These are phyloP conservation scores for Alternaria postmessia DNA, from an alignment of 2,329 filamentous ascomycete genomes.

Conservation along the genomic window DNA sequence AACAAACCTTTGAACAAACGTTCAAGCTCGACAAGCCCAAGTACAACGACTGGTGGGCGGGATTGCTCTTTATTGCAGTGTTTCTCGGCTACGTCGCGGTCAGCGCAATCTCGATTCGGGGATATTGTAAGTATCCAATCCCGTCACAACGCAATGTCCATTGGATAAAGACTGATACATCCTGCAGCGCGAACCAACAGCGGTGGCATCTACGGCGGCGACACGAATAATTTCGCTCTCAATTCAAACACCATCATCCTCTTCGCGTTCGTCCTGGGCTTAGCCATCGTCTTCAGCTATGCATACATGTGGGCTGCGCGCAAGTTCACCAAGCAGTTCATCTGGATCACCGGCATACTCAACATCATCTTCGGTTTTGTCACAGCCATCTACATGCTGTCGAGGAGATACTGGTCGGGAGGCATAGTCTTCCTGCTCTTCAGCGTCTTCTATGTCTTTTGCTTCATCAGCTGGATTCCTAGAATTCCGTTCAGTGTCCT, in stretches of 20 bases:
- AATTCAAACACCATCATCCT: constrained; percentile 86
- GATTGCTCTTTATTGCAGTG: constrained; percentile 75
- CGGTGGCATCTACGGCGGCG: constrained; percentile 76
- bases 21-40: constrained; percentile 87
- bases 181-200: constrained; percentile 63
- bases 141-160: not conserved
- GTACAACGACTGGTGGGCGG: constrained; percentile 91
- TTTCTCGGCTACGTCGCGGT: constrained; percentile 79
- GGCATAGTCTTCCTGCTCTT: constrained; percentile 90
- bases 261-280: constrained; percentile 78
- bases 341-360: constrained; percentile 75
- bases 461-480: constrained; percentile 85
- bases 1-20: constrained; percentile 73
- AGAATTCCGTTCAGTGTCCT: constrained; percentile 90
- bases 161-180: constrained; percentile 7
- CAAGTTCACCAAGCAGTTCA: constrained; percentile 85
- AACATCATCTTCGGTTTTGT: constrained; percentile 83
- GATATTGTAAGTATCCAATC: constrained; percentile 62
- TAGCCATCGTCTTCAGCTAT: constrained; percentile 78
- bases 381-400: constrained; percentile 87
- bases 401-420: constrained; percentile 77
- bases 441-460: constrained; percentile 78
- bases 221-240: constrained; percentile 70
- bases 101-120: constrained; percentile 76
- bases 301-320: constrained; percentile 79